Percentiles rank a stretch among this genome's conserved stretches.
phyloP scores from a whole-genome alignment of 2,329 filamentous ascomycete species.

The Pseudocercospora macadamiae region DNA sequence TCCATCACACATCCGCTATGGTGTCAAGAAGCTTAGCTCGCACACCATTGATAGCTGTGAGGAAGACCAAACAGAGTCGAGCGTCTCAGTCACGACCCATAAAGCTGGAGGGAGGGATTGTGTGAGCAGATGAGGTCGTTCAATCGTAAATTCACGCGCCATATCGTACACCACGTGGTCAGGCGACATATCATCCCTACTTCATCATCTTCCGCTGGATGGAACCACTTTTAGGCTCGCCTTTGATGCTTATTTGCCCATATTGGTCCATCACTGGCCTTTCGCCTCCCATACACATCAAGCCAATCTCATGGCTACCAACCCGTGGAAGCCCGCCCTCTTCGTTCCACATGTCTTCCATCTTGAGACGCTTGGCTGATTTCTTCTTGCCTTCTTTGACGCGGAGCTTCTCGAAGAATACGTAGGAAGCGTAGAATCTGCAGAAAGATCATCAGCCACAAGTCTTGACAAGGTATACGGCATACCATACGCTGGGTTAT shows the following conservation, averaged over 20 bases:
- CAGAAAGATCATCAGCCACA: neutral
- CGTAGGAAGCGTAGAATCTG: slow-evolving; percentile 58
- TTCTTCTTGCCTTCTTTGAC: slow-evolving; percentile 57
- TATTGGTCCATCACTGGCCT: slow-evolving; percentile 7
- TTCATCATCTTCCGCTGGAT: neutral
- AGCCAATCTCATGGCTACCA: neutral
- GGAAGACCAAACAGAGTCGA: neutral
- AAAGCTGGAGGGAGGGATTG: neutral
- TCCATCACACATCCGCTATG: slow-evolving; percentile 20
- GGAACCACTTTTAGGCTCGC: neutral
- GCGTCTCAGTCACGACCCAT: neutral
- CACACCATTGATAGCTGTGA: slow-evolving; percentile 21
- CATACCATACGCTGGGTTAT: slow-evolving; percentile 46
- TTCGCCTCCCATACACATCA: neutral
- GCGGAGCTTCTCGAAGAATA: slow-evolving; percentile 62
- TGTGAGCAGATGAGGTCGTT: neutral
- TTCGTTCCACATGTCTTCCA: slow-evolving; percentile 13
- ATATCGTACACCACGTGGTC: too few relatives aligned
- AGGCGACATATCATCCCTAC: too few relatives aligned
- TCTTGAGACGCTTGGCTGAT: slow-evolving; percentile 10
- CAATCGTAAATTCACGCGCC: neutral
- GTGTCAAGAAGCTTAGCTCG: slow-evolving; percentile 28
- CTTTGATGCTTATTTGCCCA: neutral
- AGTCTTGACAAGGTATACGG: neutral
- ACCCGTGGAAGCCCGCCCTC: neutral